Conservation (phyloP, 352 stramenopile species). For the Pythium rishiriense region DNA sequence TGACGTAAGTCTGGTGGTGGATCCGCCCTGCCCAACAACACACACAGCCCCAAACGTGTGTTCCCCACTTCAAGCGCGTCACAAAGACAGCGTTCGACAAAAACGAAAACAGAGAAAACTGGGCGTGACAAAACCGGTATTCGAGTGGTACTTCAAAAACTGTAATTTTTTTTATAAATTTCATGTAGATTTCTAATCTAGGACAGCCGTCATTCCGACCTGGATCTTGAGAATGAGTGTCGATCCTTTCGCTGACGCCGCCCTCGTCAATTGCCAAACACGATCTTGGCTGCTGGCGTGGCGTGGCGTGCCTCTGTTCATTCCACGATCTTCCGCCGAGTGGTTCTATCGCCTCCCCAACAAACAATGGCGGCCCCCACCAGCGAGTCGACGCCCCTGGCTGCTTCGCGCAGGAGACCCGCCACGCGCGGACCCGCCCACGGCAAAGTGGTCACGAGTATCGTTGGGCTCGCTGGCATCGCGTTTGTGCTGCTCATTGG, state of each 20-base stretch:
- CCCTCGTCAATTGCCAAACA: background rate
- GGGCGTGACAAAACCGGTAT: background rate
- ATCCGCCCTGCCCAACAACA: background rate
- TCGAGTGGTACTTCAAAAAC: background rate
- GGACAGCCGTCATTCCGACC: background rate
- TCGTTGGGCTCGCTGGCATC: background rate
- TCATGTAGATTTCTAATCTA: background rate
- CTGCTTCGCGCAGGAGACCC: background rate
- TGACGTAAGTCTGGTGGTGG: slow-evolving; percentile 12
- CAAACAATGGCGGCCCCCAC: background rate
- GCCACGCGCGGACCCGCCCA: background rate
- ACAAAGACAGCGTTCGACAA: slow-evolving; percentile 3
- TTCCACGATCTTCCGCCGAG: background rate
- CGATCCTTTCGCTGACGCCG: too few species aligned
- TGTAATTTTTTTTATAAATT: background rate
- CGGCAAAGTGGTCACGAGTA: background rate
- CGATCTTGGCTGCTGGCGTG: background rate
- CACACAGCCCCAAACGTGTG: background rate
- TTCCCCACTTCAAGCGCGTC: slow-evolving; percentile 16
- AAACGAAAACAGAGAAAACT: too few species aligned
- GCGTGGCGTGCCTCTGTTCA: too few species aligned
- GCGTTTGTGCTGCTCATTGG: slow-evolving; percentile 2
- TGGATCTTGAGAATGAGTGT: too few species aligned
- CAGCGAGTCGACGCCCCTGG: background rate
- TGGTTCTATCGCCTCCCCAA: too few species aligned